Conservation (phyloP, 495 filamentous ascomycete genomes). For the Hapsidospora chrysogenum region DNA sequence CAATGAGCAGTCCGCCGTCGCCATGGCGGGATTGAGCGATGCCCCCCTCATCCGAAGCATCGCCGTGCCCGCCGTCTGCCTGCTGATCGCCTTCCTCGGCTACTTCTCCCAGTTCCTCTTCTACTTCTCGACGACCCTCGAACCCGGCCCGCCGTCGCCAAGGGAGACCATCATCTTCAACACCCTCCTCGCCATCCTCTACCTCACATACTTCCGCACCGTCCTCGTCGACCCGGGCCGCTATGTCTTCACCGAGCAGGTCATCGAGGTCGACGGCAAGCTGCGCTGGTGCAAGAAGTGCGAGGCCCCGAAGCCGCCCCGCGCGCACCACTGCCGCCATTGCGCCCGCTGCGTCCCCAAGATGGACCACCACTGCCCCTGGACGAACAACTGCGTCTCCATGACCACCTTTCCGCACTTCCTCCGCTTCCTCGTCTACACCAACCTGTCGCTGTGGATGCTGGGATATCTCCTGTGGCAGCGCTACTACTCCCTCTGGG, state of each 20-base stretch:
- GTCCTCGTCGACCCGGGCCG: conserved; percentile 66
- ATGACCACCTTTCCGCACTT: conserved; percentile 82
- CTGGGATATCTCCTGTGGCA: conserved; percentile 41
- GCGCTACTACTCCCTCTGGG: conserved; percentile 48
- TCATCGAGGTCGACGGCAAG: background rate
- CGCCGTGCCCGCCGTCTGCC: conserved; percentile 48
- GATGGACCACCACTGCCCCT: conserved; percentile 99
- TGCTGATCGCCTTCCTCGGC: conserved; percentile 60
- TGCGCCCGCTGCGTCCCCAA: conserved; percentile 83
- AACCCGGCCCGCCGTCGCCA: conserved; percentile 46
- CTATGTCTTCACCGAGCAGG: conserved; percentile 20
- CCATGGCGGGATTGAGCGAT: conserved; percentile 4
- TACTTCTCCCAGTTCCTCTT: conserved; percentile 80
- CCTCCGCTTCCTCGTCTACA: conserved; percentile 70
- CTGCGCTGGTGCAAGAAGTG: conserved; percentile 75
- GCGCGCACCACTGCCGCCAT: conserved; percentile 82
- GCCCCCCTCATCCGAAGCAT: conserved; percentile 23
- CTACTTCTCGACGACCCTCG: conserved; percentile 34
- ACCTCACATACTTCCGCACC: conserved; percentile 63
- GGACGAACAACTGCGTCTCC: conserved; percentile 89
- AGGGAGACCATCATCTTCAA: conserved; percentile 59
- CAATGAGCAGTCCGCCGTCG: too few relatives aligned
- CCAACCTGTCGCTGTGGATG: conserved; percentile 47
- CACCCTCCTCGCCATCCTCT: conserved; percentile 48
- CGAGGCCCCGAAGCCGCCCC: conserved; percentile 60